Base-by-base conservation (phyloP, 768 basidiomycete species). In the Infundibulicybe gibba region DNA sequence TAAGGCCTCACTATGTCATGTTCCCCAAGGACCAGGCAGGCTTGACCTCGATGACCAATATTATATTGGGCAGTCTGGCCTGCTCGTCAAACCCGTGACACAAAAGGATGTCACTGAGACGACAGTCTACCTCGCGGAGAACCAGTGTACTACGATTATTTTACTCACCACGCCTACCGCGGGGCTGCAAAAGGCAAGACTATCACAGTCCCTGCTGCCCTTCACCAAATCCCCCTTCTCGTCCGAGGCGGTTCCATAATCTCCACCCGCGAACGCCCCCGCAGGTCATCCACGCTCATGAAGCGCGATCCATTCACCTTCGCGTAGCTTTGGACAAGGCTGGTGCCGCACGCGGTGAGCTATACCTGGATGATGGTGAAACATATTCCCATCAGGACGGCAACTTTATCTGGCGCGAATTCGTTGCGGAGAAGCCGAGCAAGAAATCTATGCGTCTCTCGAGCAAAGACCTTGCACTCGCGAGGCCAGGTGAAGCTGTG, bases 121-220 rank as follows among this genome's bases (percentile, higher is more conserved):
- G 1, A 74, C 78, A 1, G 73, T 98, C 5, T 97, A 97, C 63
- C 76, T 99, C 32, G 75, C 90, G 2, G 97, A 97, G 59, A 80
- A 91, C 46, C 84, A 91, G 89, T 93, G 6, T 98, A 97, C 72
- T 99, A 98, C 60, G 83, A 97, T 69, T 98, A 97, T 68, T 89
- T 93, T n/a, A 80, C 79, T 32, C 67, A 81, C 58, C 61, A 74
- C 14, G 71, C 82, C 35, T 84, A 92, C 67, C 83, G 77, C 32
- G 86, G 89, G 4, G 59, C 80, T 2, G 61, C 80, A 3, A 74
- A 80, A 40, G 85, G 88, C 50, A 84, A 81, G 50, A 60, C 72
- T 41, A 69, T 97, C 60, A 87, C 81, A 2, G 78, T 97, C n/a
- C 71, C 85, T 0, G 87, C 93, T 0, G 90, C 80, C 0, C 74